Conservation (phyloP, 306 rosid genomes). For the Ceratonia siliqua region DNA sequence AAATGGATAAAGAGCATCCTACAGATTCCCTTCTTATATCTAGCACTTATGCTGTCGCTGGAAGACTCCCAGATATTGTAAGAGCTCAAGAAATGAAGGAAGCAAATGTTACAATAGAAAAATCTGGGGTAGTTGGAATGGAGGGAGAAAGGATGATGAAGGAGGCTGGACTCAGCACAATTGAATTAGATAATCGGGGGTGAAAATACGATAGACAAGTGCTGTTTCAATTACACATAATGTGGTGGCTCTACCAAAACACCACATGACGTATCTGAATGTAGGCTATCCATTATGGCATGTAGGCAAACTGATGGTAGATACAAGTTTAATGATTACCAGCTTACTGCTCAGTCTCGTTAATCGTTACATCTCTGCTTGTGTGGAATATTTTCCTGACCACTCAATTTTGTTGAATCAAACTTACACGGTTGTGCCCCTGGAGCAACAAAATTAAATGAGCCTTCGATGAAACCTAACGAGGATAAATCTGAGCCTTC, state of each 20-base stretch:
- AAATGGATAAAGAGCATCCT: conserved; percentile 57
- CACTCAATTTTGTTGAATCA: background rate
- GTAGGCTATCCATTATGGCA: background rate
- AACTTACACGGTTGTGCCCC: background rate
- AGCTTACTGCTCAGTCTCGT: conserved; percentile 6
- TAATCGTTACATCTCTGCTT: background rate
- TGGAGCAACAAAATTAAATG: background rate
- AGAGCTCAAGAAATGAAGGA: conserved; percentile 42
- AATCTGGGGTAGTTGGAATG: conserved; percentile 11
- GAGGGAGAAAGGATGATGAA: conserved; percentile 39
- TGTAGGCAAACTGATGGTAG: background rate
- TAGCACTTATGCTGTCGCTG: conserved; percentile 64
- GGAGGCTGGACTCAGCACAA: conserved; percentile 63
- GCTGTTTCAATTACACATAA: background rate
- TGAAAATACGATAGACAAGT: conserved; percentile 7
- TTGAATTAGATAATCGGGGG: conserved; percentile 47
- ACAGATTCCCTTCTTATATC: conserved; percentile 68
- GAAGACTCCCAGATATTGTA: conserved; percentile 57
- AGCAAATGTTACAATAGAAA: conserved; percentile 29
- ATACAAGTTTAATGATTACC: background rate
- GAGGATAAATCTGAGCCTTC: background rate
- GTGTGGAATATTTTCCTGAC: background rate
- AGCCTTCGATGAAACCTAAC: conserved; percentile 4
- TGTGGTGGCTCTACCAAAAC: conserved; percentile 3
- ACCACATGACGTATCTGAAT: conserved; percentile 1